Evolutionary conservation across 2,329 filamentous ascomycete species (phyloP).

Genomic region (Colletotrichum tropicale): DNA sequence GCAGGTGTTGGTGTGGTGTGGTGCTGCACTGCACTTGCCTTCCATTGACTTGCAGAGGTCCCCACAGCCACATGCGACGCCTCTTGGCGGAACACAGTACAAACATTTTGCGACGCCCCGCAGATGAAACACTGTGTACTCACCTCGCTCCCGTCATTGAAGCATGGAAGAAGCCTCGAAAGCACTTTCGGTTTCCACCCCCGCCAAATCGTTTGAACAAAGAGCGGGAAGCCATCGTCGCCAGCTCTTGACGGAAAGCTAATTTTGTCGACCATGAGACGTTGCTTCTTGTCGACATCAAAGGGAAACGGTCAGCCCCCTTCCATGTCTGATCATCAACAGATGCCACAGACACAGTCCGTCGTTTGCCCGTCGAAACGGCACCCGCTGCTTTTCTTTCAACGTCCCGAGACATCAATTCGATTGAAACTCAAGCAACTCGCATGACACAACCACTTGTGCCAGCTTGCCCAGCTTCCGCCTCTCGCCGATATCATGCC

Average conservation of each 20-base stretch:
- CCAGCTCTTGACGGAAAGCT: not conserved
- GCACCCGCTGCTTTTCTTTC: not conserved
- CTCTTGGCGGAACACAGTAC: not conserved
- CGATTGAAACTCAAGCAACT: not conserved
- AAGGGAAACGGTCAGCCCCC: not conserved
- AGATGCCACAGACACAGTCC: not conserved
- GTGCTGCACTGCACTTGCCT: not conserved
- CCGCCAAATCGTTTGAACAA: not conserved
- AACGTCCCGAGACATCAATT: constrained; percentile 1
- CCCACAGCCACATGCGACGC: not conserved
- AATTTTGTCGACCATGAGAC: not conserved
- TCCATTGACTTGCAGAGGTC: not conserved
- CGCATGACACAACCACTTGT: not conserved
- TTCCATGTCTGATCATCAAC: not conserved
- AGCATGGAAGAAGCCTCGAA: not conserved
- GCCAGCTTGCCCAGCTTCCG: not conserved
- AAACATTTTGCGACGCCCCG: not conserved
- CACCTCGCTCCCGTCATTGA: not conserved
- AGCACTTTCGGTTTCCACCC: not conserved
- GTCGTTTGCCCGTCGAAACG: not conserved
- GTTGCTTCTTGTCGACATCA: not conserved
- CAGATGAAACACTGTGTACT: not conserved
- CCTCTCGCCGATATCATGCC: not conserved
- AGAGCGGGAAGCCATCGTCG: not conserved
- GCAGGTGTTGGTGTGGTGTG: not conserved